Conservation (phyloP, 2,329 filamentous ascomycete species). For the Microthyrium microscopicum region DNA sequence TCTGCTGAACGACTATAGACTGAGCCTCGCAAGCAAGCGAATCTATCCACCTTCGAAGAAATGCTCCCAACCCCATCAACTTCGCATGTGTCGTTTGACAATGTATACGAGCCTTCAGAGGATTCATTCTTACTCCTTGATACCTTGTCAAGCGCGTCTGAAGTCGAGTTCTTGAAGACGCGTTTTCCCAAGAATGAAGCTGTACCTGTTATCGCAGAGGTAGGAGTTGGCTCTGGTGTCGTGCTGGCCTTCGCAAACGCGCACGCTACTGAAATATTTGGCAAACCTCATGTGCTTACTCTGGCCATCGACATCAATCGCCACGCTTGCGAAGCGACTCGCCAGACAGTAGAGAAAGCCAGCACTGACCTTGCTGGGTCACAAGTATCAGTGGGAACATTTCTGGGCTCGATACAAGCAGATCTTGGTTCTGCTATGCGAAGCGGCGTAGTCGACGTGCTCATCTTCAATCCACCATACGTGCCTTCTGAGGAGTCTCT, state of each 20-base stretch:
- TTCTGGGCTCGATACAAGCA: conserved; percentile 49
- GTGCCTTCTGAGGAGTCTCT: conserved; percentile 72
- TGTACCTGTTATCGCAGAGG: conserved; percentile 53
- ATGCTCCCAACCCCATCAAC: conserved; percentile 95
- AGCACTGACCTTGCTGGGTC: conserved; percentile 1
- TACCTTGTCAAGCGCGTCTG: conserved; percentile 58
- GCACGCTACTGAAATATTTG: conserved; percentile 57
- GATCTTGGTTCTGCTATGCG: conserved; percentile 53
- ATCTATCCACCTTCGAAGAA: no score
- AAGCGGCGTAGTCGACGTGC: conserved; percentile 50
- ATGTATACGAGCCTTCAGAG: conserved; percentile 88
- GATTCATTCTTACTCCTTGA: conserved; percentile 92
- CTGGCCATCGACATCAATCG: conserved; percentile 72
- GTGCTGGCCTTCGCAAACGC: conserved; percentile 79
- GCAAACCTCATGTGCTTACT: conserved; percentile 50
- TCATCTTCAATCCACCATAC: conserved; percentile 95
- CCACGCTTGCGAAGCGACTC: conserved; percentile 64
- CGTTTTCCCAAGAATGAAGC: conserved; percentile 34
- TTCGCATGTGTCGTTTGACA: conserved; percentile 73
- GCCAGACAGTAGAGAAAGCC: conserved; percentile 40
- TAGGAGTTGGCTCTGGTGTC: conserved; percentile 83
- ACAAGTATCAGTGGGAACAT: conserved; percentile 19
- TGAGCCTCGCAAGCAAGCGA: no score
- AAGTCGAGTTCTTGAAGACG: conserved; percentile 49
- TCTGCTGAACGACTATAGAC: no score